Evolutionary conservation across 2,329 filamentous ascomycete genomes (phyloP).

Genomic region (Penicillium sp.): DNA sequence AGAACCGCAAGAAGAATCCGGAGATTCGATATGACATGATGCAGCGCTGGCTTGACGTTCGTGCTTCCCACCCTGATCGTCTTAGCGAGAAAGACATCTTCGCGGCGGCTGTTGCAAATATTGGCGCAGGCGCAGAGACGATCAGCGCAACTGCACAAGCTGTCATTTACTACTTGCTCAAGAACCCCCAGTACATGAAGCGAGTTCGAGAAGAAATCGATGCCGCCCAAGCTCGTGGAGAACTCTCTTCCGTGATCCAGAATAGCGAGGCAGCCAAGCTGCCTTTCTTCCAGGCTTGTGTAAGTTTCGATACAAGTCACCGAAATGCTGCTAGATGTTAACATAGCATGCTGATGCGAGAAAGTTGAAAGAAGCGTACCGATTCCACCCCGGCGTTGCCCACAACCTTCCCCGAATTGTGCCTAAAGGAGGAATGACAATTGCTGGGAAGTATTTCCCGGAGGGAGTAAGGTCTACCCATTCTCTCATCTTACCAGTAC

Average conservation of each 20-base stretch:
- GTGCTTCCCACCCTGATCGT: constrained; percentile 33
- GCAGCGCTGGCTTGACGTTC: constrained; percentile 36
- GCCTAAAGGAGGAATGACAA: constrained; percentile 31
- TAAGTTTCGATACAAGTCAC: constrained; percentile 5
- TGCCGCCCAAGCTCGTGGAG: constrained; percentile 17
- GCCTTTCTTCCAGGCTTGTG: constrained; percentile 38
- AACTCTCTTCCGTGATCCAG: constrained; percentile 22
- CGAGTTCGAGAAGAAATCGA: constrained; percentile 24
- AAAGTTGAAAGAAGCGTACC: constrained; percentile 39
- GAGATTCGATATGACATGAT: constrained; percentile 38
- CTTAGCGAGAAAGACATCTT: constrained; percentile 36
- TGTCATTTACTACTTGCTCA: constrained; percentile 38
- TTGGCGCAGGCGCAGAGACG: constrained; percentile 43
- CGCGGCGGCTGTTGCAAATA: constrained; percentile 32
- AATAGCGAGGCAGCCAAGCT: constrained; percentile 32
- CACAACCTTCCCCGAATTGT: constrained; percentile 32
- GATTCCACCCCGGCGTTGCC: constrained; percentile 33
- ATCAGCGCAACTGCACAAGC: constrained; percentile 36
- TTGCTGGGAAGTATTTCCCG: constrained; percentile 29
- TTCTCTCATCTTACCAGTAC: not conserved
- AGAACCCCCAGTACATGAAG: constrained; percentile 20
- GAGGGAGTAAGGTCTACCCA: constrained; percentile 20
- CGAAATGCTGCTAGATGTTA: not conserved
- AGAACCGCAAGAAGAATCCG: constrained; percentile 32
- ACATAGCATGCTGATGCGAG: not conserved